A percentile compares a stretch with the other conserved stretches of the same genome.
Conservation (phyloP, 2,329 filamentous ascomycete genomes). For the Mariannaea sp. region DNA sequence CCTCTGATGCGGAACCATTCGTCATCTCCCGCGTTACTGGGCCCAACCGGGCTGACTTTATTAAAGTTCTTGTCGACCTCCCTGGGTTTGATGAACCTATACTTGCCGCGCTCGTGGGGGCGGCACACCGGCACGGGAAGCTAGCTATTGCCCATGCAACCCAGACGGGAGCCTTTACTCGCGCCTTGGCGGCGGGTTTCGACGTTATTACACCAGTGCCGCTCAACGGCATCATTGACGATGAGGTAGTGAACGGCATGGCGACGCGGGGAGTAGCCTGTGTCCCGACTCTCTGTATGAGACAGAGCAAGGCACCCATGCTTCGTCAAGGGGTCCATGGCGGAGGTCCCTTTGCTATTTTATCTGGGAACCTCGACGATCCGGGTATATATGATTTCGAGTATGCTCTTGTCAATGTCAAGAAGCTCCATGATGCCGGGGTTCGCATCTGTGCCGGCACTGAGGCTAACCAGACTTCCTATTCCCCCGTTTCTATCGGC, state of each 20-base stretch:
- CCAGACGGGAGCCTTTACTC: slow-evolving; percentile 31
- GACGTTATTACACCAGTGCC: slow-evolving; percentile 39
- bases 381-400: slow-evolving; percentile 25
- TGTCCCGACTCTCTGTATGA: slow-evolving; percentile 36
- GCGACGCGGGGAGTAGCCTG: slow-evolving; percentile 27
- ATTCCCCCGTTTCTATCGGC: slow-evolving; percentile 12
- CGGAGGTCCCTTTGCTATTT: not conserved
- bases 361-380: not conserved
- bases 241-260: slow-evolving; percentile 25
- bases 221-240: slow-evolving; percentile 35
- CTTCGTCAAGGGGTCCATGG: not conserved
- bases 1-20: slow-evolving; percentile 8
- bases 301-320: not conserved
- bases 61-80: slow-evolving; percentile 35
- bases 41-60: slow-evolving; percentile 30
- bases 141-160: slow-evolving; percentile 37
- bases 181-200: slow-evolving; percentile 35
- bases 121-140: slow-evolving; percentile 32
- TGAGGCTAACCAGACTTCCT: slow-evolving; percentile 33
- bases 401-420: slow-evolving; percentile 33
- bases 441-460: slow-evolving; percentile 41
- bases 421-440: slow-evolving; percentile 33
- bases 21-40: not conserved
- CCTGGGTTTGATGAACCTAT: slow-evolving; percentile 32
- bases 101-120: slow-evolving; percentile 29